Conservation (phyloP, 495 filamentous ascomycete species). For the Aspergillus panamensis region DNA sequence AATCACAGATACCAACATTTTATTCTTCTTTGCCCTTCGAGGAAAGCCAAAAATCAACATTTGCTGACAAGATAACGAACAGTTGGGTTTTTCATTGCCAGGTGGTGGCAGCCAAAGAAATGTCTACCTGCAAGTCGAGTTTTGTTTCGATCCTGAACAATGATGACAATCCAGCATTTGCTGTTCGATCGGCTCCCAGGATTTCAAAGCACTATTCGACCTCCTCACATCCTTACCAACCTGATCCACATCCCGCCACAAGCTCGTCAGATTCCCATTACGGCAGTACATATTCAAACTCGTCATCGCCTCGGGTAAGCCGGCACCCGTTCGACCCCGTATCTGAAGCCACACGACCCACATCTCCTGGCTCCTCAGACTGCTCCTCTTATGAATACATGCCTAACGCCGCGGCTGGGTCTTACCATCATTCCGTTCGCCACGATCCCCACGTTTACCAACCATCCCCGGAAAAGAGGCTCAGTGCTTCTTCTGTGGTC, state of each 20-base stretch:
- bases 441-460: slow-evolving; percentile 24
- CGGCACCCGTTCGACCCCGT: slow-evolving; percentile 31
- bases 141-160: slow-evolving; percentile 51
- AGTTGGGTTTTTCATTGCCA: background rate
- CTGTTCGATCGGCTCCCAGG: slow-evolving; percentile 42
- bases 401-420: slow-evolving; percentile 24
- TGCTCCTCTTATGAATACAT: slow-evolving; percentile 42
- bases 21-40: background rate
- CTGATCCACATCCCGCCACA: slow-evolving; percentile 26
- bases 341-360: slow-evolving; percentile 29
- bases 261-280: slow-evolving; percentile 24
- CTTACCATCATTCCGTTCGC: slow-evolving; percentile 19
- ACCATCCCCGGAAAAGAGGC: slow-evolving; percentile 28
- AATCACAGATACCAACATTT: no score
- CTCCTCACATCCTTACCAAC: slow-evolving; percentile 29
- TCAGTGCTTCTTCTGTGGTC: slow-evolving; percentile 25
- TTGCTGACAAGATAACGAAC: background rate
- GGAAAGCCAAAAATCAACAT: background rate
- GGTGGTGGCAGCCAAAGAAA: slow-evolving; percentile 26
- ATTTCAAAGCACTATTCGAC: slow-evolving; percentile 31
- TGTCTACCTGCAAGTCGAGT: slow-evolving; percentile 36
- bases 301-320: slow-evolving; percentile 27
- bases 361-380: slow-evolving; percentile 37
- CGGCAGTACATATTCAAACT: slow-evolving; percentile 27
- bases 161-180: slow-evolving; percentile 48